A percentile compares a stretch with the other conserved stretches of the same genome.
These are phyloP conservation scores for Pseudisothecium myosuroides DNA, from an alignment of 225 moss, liverwort and hornwort species.

Conservation along the genomic window DNA sequence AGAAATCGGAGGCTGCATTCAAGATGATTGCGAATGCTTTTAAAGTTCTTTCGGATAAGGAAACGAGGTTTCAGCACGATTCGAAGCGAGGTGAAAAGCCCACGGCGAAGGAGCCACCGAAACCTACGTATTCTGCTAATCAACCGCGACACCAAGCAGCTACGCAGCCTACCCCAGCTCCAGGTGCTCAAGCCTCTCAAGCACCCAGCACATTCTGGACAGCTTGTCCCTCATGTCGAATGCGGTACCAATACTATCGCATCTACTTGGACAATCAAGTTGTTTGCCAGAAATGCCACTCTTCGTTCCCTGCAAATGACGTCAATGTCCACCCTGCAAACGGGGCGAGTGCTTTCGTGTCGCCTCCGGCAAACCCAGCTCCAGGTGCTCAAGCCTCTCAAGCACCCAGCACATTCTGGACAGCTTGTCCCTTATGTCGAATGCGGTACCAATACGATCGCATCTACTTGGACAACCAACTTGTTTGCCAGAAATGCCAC, in stretches of 20 bases:
- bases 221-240: conserved; percentile 45
- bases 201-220: neutral
- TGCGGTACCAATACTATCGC: conserved; percentile 66
- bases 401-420: too few species aligned
- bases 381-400: too few species aligned
- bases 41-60: neutral
- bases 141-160: neutral
- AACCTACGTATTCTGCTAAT: neutral
- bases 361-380: neutral
- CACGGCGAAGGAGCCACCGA: neutral
- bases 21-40: conserved; percentile 84
- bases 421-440: conserved; percentile 36
- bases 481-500: conserved; percentile 71
- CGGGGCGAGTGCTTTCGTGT: neutral
- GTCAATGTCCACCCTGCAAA: conserved; percentile 7
- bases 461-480: conserved; percentile 31
- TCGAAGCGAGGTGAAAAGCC: neutral
- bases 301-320: conserved; percentile 47
- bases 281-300: conserved; percentile 67
- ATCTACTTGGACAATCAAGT: conserved; percentile 41
- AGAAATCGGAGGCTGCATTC: conserved; percentile 76
- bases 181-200: conserved; percentile 1
- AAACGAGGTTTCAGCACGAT: neutral
- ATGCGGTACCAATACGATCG: conserved; percentile 70
- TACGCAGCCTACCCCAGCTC: neutral